Evolutionary conservation across 2,329 filamentous ascomycete genomes (phyloP).

Genomic region (Aureobasidium sp.): DNA sequence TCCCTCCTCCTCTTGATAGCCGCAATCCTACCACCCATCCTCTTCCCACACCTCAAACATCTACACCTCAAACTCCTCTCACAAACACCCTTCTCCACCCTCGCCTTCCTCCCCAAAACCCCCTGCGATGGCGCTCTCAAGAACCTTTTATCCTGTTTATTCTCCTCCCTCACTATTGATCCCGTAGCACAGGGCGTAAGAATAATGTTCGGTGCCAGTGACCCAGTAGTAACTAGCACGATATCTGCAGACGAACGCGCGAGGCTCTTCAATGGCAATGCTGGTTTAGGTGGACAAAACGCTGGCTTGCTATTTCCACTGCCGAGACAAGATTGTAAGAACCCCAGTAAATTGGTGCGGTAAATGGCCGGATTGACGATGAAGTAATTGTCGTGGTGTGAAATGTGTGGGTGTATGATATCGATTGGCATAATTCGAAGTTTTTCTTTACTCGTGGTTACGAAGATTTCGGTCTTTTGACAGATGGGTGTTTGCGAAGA

Average conservation of each 20-base stretch:
- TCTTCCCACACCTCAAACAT: background rate
- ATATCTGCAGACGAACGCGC: background rate
- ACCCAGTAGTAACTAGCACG: background rate
- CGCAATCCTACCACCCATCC: background rate
- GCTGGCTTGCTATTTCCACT: background rate
- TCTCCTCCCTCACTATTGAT: background rate
- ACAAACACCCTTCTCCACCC: background rate
- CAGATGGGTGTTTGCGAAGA: too few relatives aligned
- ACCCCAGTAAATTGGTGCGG: background rate
- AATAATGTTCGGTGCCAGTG: background rate
- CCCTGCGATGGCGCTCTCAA: background rate
- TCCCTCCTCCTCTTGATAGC: background rate
- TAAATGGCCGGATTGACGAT: background rate
- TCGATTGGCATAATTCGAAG: conserved; percentile 2
- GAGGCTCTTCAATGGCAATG: background rate
- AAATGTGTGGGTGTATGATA: background rate
- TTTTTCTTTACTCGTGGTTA: too few relatives aligned
- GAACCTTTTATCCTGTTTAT: background rate
- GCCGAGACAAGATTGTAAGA: background rate
- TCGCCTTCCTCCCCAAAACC: background rate
- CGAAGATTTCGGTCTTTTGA: too few relatives aligned
- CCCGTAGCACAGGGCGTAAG: background rate
- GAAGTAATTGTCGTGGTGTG: background rate
- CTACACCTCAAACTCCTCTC: background rate
- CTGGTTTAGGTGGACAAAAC: too few relatives aligned